Evolutionary conservation across 495 filamentous ascomycete species (phyloP), one percentile per base, ranked within the genome.

Genomic region (Peziza echinospora): DNA sequence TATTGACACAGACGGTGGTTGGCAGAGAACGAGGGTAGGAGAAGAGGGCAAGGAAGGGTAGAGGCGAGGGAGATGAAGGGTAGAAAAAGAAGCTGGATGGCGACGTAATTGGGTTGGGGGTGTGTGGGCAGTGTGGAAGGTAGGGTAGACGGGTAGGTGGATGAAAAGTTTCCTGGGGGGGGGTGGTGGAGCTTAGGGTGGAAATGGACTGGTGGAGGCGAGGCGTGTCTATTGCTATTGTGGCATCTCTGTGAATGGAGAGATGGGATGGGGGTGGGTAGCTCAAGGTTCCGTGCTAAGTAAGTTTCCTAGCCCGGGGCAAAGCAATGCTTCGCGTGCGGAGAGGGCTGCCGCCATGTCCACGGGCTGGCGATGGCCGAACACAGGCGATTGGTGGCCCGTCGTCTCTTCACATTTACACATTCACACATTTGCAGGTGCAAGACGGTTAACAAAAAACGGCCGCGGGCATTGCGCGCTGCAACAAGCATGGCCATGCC

Each of bases 1-100:
- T 51, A 41, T 49, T 44, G 51, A 44, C 21, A 43, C 47, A 44
- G 44, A 48, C 52, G 47, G 25, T 41, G 48, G 46, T 53, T 46
- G 51, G 25, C 26, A 41, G 34, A 10, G 44, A 48, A 55, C 41
- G 47, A 34, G 24, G 40, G 37, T 30, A 45, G 47, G 47, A 39
- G 43, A 50, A 46, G 53, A 51, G 47, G 47, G 43, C 37, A 50
- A 46, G 53, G 51, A 41, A 34, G 49, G 51, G 45, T 44, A 37
- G 23, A 51, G 53, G 49, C 49, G 26, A 26, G 41, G 46, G 46
- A 48, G 47, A 30, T 26, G 44, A 44, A 44, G 34, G 44, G 44
- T 44, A 21, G 21, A 41, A 26, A 24, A 30, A 43, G 48, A 50
- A 42, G 47, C 49, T 57, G 47, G 55, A 45, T 44, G n/a, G 19